phyloP scores from a whole-genome alignment of 2,329 filamentous ascomycete genomes.

The Penicillium decumbens region DNA sequence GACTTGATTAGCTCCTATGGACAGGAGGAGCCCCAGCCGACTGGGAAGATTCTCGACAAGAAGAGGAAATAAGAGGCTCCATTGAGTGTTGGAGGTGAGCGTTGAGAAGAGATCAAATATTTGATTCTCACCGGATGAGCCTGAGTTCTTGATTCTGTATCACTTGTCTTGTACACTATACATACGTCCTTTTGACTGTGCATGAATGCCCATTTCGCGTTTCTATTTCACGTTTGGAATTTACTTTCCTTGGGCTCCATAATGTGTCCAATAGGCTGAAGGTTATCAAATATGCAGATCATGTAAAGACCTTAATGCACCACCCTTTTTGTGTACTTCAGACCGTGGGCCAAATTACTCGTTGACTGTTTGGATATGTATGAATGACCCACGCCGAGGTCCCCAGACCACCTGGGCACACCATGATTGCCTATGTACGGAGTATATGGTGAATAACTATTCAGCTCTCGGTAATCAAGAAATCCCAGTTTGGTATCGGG shows the following conservation, averaged over 20 bases:
- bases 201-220: neutral
- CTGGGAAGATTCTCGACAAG: constrained; percentile 36
- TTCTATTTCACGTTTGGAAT: neutral
- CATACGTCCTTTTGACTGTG: constrained; percentile 9
- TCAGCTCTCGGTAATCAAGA: neutral
- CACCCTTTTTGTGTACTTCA: no score
- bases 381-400: no score
- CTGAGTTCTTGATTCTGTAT: constrained; percentile 19
- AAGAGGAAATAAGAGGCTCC: constrained; percentile 24
- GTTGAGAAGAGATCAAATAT: neutral
- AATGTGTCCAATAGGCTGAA: no score
- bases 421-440: no score
- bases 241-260: neutral
- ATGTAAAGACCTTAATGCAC: no score
- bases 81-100: constrained; percentile 3
- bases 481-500: neutral
- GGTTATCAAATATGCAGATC: no score
- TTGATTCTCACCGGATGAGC: constrained; percentile 5
- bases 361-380: no score
- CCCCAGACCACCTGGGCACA: no score
- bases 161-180: constrained; percentile 24
- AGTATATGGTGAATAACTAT: neutral
- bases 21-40: constrained; percentile 36
- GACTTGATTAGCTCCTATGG: constrained; percentile 54
- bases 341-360: no score